These are phyloP conservation scores for Pholiota molesta DNA, from an alignment of 768 basidiomycete genomes.

Conservation along the genomic window DNA sequence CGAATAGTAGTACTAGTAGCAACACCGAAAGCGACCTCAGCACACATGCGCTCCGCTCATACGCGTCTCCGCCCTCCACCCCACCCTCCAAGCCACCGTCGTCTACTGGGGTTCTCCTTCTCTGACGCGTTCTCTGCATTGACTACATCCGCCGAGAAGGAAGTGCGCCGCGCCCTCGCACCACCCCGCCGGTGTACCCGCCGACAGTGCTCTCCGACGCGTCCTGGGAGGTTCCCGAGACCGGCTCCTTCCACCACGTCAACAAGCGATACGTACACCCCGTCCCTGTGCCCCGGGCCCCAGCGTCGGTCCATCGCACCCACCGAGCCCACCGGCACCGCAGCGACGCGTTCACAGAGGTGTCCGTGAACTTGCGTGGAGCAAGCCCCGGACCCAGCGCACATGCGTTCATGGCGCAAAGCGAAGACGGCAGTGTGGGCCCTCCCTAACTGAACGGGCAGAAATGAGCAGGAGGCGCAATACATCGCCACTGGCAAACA, in stretches of 20 bases:
- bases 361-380: background rate
- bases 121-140: background rate
- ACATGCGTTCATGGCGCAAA: background rate
- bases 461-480: too few relatives aligned
- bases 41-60: background rate
- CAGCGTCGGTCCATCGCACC: background rate
- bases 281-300: background rate
- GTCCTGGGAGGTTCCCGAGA: constrained; percentile 8
- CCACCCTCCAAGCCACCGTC: background rate
- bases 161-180: background rate
- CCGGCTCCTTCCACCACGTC: constrained; percentile 13
- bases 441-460: background rate
- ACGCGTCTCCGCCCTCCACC: background rate
- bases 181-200: background rate
- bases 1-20: background rate
- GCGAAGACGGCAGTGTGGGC: background rate
- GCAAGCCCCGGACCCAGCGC: constrained; percentile 9
- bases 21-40: background rate
- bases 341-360: background rate
- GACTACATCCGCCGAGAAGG: background rate
- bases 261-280: constrained; percentile 12
- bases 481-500: too few relatives aligned
- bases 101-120: too few relatives aligned
- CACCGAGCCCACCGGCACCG: background rate
- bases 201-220: background rate